Evolutionary conservation across 2,329 filamentous ascomycete genomes (phyloP), one percentile per base, ranked within the genome.

Genomic region (Colletotrichum eremochloae): DNA sequence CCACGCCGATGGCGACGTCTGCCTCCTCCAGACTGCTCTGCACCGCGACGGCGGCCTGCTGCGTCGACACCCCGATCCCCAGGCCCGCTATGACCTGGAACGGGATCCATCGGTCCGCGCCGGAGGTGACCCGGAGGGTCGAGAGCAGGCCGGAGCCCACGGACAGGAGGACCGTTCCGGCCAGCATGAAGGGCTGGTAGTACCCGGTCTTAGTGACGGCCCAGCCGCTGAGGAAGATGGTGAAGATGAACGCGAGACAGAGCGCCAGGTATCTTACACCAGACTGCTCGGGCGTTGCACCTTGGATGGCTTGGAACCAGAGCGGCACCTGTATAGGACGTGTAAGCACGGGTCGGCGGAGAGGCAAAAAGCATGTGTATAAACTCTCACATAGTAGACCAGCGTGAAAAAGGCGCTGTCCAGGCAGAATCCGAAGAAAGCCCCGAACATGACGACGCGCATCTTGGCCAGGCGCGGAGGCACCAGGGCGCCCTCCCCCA

Each of bases 271-370:
- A 82, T 72, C 36, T 78, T 12, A 80, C 77, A 36, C 81, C 81
- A 1, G 80, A 80, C 29, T 79, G 73, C 9, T 78, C 78, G 1
- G 81, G 78, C 5, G 74, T 75, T 11, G 77, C 79, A 31, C 76
- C 74, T 63, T 82, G 78, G n/a, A 82, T 78, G 2, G 80, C 81
- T 31, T 79, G 78, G 68, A 81, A 81, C 79, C 79, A 81, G 29
- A 81, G 76, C 1, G 80, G 79, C 3, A 81, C 74, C 65, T 78
- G 78, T 14, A 0, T 1, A 4, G 1, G 9, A 18, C 33, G 29
- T 71, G 29, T 71, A 3, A 67, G 63, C 18, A 46, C 3, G 14
- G 24, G 24, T 24, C 5, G 2, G 9, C n/a, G 15, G 1, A 20
- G 14, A 3, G 7, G 29, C 3, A 4, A 1, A 46, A n/a, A 0